A percentile compares a stretch with the other conserved stretches of the same genome.
phyloP scores from a whole-genome alignment of 352 stramenopile species.

The Globisporangium orthogonon region DNA sequence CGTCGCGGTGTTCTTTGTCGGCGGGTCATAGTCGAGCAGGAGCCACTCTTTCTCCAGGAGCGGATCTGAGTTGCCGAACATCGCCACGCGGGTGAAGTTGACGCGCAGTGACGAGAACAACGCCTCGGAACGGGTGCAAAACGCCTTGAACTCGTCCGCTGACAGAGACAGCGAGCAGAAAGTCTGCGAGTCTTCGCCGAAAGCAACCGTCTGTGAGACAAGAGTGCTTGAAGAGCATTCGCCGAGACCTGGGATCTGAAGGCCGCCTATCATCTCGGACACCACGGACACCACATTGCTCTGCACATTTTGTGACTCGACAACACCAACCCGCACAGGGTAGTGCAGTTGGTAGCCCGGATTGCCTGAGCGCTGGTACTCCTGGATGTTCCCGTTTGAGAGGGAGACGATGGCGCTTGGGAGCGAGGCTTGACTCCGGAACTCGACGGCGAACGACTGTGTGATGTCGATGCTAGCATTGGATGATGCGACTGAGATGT shows the following conservation, averaged over 20 bases:
- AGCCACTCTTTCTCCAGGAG: conserved; percentile 31
- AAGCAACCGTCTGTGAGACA: conserved; percentile 13
- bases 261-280: conserved; percentile 24
- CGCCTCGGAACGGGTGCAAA: conserved; percentile 17
- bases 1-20: conserved; percentile 11
- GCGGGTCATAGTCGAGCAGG: conserved; percentile 29
- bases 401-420: conserved; percentile 16
- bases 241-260: conserved; percentile 20
- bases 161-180: conserved; percentile 28
- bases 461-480: conserved; percentile 6
- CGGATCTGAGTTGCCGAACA: conserved; percentile 37
- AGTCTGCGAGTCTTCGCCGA: conserved; percentile 30
- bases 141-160: conserved; percentile 16
- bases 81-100: conserved; percentile 33
- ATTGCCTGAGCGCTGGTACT: conserved; percentile 30
- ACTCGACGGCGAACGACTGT: conserved; percentile 29
- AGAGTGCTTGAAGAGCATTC: conserved; percentile 15
- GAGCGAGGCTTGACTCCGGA: conserved; percentile 18
- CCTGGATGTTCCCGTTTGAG: conserved; percentile 25
- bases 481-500: conserved; percentile 4
- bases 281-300: conserved; percentile 8
- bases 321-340: conserved; percentile 26
- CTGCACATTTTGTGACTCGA: conserved; percentile 8
- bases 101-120: conserved; percentile 19
- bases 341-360: conserved; percentile 29